phyloP scores from a whole-genome alignment of 805 yeast species.

The Yarrowia sp. region DNA sequence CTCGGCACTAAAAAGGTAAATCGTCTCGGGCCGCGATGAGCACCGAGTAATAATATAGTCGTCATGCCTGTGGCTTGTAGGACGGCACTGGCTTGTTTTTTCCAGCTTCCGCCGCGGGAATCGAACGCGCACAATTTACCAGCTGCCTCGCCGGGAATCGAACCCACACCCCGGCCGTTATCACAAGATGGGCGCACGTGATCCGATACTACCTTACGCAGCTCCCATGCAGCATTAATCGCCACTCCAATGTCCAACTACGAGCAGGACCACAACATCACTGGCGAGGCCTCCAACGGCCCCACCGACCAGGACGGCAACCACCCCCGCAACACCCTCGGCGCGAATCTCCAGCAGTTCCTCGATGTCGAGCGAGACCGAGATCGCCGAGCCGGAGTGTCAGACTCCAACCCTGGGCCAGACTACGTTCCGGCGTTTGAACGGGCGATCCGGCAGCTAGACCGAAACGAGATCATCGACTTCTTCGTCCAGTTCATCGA shows the following conservation, averaged over 20 bases:
- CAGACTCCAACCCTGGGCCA: background rate
- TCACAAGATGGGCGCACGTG: background rate
- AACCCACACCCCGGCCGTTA: background rate
- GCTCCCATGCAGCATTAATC: background rate
- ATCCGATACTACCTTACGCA: constrained; percentile 11
- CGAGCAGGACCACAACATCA: constrained; percentile 23
- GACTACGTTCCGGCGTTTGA: constrained; percentile 20
- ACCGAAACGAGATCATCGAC: constrained; percentile 12
- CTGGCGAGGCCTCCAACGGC: constrained; percentile 1
- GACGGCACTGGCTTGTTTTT: too few species aligned
- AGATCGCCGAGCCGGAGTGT: constrained; percentile 11
- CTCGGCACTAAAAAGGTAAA: constrained; percentile 3
- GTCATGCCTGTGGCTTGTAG: background rate
- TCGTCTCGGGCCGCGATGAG: background rate
- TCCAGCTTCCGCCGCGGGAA: too few species aligned
- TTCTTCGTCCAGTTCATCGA: constrained; percentile 24
- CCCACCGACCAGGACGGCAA: background rate
- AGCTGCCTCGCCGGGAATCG: too few species aligned
- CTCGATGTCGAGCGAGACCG: constrained; percentile 10
- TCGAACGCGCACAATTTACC: too few species aligned
- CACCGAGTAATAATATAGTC: background rate
- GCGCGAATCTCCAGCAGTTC: constrained; percentile 16
- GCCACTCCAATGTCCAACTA: constrained; percentile 25
- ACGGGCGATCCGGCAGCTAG: constrained; percentile 24
- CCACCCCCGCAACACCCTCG: constrained; percentile 20